Percentiles rank a stretch among this genome's conserved stretches.
These are phyloP conservation scores for Pterocarpus macrocarpus DNA, from an alignment of 306 rosid species.

Conservation along the genomic window DNA sequence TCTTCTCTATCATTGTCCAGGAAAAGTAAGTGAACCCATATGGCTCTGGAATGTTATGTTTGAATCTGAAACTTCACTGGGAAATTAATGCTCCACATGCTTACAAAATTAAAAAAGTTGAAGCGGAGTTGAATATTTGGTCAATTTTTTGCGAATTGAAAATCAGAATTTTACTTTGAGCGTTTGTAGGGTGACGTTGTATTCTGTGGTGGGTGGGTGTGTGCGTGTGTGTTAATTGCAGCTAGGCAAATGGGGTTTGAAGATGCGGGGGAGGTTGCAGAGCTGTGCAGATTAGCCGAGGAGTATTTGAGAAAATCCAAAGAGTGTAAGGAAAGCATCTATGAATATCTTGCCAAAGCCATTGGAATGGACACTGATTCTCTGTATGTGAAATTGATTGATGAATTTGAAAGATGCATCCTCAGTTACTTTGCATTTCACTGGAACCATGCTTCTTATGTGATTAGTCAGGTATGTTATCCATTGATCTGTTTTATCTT, in stretches of 20 bases:
- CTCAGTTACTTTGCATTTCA: conserved; percentile 84
- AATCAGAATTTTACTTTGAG: too few species aligned
- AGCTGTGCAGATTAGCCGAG: conserved; percentile 64
- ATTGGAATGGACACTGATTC: conserved; percentile 49
- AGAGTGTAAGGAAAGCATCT: conserved; percentile 66
- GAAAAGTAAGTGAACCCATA: too few species aligned
- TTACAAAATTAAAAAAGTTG: too few species aligned
- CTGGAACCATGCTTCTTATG: conserved; percentile 73
- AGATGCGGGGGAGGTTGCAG: conserved; percentile 64
- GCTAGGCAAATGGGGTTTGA: conserved; percentile 84
- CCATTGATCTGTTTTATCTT: neutral
- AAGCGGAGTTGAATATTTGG: too few species aligned
- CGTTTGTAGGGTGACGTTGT: too few species aligned
- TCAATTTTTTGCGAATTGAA: too few species aligned
- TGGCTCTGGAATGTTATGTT: too few species aligned
- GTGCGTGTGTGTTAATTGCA: conserved; percentile 25
- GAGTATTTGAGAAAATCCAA: conserved; percentile 65
- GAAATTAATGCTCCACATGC: too few species aligned
- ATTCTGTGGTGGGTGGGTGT: neutral
- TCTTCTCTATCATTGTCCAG: too few species aligned
- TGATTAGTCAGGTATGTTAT: conserved; percentile 65
- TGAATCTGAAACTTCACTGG: too few species aligned
- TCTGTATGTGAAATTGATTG: conserved; percentile 59
- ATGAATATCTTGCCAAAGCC: conserved; percentile 52
- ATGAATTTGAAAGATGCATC: conserved; percentile 78